Evolutionary conservation across 1,284 basidiomycete species (phyloP), one percentile per base, ranked within the genome.

Genomic region (Fomes fomentarius): DNA sequence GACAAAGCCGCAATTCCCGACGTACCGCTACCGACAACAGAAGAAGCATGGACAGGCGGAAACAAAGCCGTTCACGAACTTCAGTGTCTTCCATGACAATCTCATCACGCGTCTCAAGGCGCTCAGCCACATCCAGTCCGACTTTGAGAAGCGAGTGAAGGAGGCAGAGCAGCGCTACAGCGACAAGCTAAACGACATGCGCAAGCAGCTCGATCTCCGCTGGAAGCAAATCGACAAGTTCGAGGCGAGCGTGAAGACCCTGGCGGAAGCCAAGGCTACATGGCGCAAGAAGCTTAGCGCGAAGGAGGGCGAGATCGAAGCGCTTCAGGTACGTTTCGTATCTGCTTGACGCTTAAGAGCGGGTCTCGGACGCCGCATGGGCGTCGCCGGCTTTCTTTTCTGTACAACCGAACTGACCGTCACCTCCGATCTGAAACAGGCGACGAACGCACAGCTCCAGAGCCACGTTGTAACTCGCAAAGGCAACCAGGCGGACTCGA

Each of bases 191-290:
- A 83, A 75, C 19, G 84, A 91, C 12, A 85, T 99, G 76, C 87
- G 90, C 68, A 90, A 90, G 63, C 93, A 96, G 67, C 82, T 98
- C 37, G 96, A 98, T 58, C 73, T 79, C 41, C 85, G 94, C 56
- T 95, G 94, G 91, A 88, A 87, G 60, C 93, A 96, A 69, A 83
- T 99, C 52, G 96, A 99, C 74, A 91, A 90, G 66, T 96, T 98
- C 65, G 96, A 99, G 72, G 75, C 79, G 12, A 89, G 91, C 46
- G 81, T 98, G 52, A 96, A 93, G 78, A 82, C 83, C 19, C 87
- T 93, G 56, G 85, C 88, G 1, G 91, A 96, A 53, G 84, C 86
- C 24, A 95, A 96, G 70, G 76, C 82, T n/a, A 79, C 84, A 28
- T 98, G 95, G 95, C 84, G 94, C 60, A 82, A 85, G 61, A 93